A percentile compares a stretch with the other conserved stretches of the same genome.
Evolutionary conservation across 345 rosid genomes (phyloP).

Genomic region (Populus euphratica): DNA sequence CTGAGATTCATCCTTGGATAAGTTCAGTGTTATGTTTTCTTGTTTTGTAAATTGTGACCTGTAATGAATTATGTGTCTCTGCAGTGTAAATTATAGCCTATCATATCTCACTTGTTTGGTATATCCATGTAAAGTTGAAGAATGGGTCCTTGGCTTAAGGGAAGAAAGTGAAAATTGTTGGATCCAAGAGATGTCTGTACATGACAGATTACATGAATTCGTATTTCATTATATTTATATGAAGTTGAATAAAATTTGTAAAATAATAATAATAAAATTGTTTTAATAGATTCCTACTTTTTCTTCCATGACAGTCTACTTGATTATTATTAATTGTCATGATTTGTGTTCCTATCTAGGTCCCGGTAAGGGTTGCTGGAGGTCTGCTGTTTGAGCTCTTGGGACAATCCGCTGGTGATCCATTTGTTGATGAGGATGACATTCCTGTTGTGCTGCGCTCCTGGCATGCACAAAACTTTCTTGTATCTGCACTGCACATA

Average conservation of each 20-base stretch:
- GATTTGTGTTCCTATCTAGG: slow-evolving; percentile 35
- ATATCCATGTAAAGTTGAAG: neutral
- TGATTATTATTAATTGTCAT: slow-evolving; percentile 3
- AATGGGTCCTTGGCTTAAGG: neutral
- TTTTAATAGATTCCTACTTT: too few species aligned
- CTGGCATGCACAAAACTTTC: slow-evolving; percentile 94
- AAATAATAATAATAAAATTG: too few species aligned
- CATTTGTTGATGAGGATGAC: slow-evolving; percentile 82
- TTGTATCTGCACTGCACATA: slow-evolving; percentile 73
- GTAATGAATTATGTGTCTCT: too few species aligned
- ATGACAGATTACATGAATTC: too few species aligned
- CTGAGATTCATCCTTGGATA: neutral
- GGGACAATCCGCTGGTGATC: slow-evolving; percentile 98
- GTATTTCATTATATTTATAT: too few species aligned
- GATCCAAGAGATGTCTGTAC: too few species aligned
- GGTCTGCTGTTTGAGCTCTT: slow-evolving; percentile 92
- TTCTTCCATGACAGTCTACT: slow-evolving; percentile 2
- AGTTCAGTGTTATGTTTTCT: too few species aligned
- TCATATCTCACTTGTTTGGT: neutral
- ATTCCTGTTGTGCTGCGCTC: slow-evolving; percentile 86
- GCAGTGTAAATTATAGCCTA: neutral
- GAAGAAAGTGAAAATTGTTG: neutral
- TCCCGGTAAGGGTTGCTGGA: slow-evolving; percentile 97
- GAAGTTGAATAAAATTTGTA: too few species aligned
- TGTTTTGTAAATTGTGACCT: too few species aligned